These are phyloP conservation scores for Coffea humblotiana DNA, from an alignment of 305 asterid species.

Conservation along the genomic window DNA sequence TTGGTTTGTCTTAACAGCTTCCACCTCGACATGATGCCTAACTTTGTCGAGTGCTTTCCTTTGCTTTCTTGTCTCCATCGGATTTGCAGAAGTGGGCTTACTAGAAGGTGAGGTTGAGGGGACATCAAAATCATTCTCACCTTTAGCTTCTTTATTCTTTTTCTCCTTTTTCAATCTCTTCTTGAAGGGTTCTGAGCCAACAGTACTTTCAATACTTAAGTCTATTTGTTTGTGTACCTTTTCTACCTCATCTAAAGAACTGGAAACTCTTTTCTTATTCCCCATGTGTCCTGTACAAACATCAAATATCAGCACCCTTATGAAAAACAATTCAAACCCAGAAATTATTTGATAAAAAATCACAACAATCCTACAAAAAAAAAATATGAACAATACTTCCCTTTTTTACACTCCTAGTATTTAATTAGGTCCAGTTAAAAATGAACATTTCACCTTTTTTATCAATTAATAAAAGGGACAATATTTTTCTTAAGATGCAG, in stretches of 20 bases:
- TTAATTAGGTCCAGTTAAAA: not conserved
- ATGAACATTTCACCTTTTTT: not conserved
- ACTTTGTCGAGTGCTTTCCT: slow-evolving; percentile 58
- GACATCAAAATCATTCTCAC: slow-evolving; percentile 28
- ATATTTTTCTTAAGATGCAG: not conserved
- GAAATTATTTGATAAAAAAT: not conserved
- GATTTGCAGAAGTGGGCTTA: slow-evolving; percentile 34
- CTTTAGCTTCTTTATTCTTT: slow-evolving; percentile 35
- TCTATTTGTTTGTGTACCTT: slow-evolving; percentile 21
- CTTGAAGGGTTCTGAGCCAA: slow-evolving; percentile 35
- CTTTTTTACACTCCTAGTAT: not conserved
- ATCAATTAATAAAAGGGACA: not conserved
- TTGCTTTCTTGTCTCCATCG: slow-evolving; percentile 73
- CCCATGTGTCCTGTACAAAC: slow-evolving; percentile 19
- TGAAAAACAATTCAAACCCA: not conserved
- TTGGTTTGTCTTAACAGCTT: slow-evolving; percentile 21
- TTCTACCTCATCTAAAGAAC: slow-evolving; percentile 38
- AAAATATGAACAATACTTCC: not conserved
- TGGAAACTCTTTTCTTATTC: slow-evolving; percentile 51
- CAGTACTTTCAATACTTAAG: slow-evolving; percentile 25
- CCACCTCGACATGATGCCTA: slow-evolving; percentile 35
- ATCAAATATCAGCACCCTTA: not conserved
- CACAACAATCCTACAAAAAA: not conserved
- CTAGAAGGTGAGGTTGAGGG: slow-evolving; percentile 39
- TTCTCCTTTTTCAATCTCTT: slow-evolving; percentile 63